Base-by-base conservation (phyloP, 176 grass and related monocot genomes). In the Phragmites australis region DNA sequence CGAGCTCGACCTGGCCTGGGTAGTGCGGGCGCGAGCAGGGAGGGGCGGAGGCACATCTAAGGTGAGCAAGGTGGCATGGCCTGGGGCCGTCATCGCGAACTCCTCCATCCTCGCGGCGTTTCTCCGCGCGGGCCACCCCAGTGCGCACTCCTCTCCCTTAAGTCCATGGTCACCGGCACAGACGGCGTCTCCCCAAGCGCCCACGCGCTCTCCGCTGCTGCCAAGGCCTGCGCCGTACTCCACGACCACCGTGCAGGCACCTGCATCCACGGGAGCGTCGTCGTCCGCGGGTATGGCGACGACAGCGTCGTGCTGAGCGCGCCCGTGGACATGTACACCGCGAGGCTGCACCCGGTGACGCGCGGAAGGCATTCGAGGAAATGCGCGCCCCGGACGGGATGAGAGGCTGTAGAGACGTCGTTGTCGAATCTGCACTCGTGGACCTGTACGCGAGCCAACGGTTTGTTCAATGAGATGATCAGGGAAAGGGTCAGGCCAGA, bases 91-190 rank as follows among this genome's bases (percentile, higher is more conserved):
- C 77, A 65, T 93, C 78, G 90, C 91, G 21, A 90, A 85, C 84
- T 93, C 91, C 68, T 91, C 94, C 78, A 84, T 97, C 59, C 65
- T 93, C 71, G 88, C 94, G 31, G 72, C 81, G 2, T 88, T 91
- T 79, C 64, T 91, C 49, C 76, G 83, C 1, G 81, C 81, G 31
- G 89, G 86, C 2, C 74, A 66, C 17, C 91, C 94, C 1, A 47
- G 58, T 58, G 88, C 51, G 82, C 82, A 19, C 87, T 97, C 65
- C 55, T 46, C 17, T 79, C 85, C 26, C 90, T 97, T 49, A 86
- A 58, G 46, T 45, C 69, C 73, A 91, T 93, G 91, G 48, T 77
- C 25, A 18, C 72, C 43, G 83, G 53, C 22, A 81, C 40, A 47
- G 81, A 82, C 44, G 90, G 42, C 57, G 83, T 91, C 50, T 76